Percentiles rank a stretch among this genome's conserved stretches.
Conservation (phyloP, 768 basidiomycete genomes). For the Naganishia vaughanmartiniae region DNA sequence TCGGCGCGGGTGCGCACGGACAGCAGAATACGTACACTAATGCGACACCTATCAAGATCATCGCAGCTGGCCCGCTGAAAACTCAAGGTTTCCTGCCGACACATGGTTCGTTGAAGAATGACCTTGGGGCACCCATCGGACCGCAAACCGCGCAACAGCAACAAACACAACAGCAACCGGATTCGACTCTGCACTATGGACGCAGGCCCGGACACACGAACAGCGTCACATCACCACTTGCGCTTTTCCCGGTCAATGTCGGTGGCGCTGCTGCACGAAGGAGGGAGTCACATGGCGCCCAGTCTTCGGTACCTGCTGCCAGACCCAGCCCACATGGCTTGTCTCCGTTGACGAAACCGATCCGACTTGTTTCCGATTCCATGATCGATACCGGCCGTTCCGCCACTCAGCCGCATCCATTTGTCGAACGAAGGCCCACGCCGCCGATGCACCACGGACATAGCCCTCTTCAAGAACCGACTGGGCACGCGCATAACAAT, state of each 20-base stretch:
- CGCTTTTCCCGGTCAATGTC: conserved; percentile 37
- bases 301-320: neutral
- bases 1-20: neutral
- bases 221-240: conserved; percentile 48
- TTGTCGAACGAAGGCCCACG: neutral
- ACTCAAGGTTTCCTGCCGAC: conserved; percentile 12
- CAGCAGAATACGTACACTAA: conserved; percentile 28
- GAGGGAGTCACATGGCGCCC: conserved; percentile 15
- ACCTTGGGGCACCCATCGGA: conserved; percentile 16
- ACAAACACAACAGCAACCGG: conserved; percentile 37
- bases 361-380: conserved; percentile 9
- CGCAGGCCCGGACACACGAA: conserved; percentile 47
- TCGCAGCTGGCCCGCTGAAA: conserved; percentile 29
- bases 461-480: conserved; percentile 20
- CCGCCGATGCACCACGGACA: neutral
- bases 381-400: conserved; percentile 9
- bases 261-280: neutral
- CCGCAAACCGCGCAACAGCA: conserved; percentile 31
- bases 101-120: conserved; percentile 16
- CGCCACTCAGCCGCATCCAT: neutral
- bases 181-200: conserved; percentile 48
- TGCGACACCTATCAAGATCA: conserved; percentile 48
- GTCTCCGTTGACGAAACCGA: conserved; percentile 23
- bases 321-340: conserved; percentile 18
- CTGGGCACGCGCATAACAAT: neutral